A percentile compares a stretch with the other conserved stretches of the same genome.
phyloP scores from a whole-genome alignment of 192 early-diverging fungal species.

The Coemansia sp. region DNA sequence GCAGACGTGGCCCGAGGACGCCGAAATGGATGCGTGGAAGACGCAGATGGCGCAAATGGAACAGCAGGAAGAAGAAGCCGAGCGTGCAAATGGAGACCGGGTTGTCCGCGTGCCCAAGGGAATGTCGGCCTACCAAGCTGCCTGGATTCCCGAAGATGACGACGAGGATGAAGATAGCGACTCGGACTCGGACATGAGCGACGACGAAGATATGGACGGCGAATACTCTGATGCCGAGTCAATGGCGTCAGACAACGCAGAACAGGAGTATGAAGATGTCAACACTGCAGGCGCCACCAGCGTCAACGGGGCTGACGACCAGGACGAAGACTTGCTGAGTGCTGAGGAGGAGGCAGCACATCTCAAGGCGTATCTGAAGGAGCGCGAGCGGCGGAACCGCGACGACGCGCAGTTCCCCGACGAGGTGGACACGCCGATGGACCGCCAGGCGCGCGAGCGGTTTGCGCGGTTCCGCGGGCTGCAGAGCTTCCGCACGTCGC shows the following conservation, averaged over 20 bases:
- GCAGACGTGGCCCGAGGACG: conserved; percentile 98
- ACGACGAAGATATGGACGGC: conserved; percentile 13
- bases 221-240: conserved; percentile 28
- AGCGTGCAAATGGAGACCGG: conserved; percentile 13
- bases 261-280: conserved; percentile 3
- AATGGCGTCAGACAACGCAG: conserved; percentile 5
- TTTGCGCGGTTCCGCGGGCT: conserved; percentile 96
- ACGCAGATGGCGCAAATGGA: conserved; percentile 50
- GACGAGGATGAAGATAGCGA: conserved; percentile 58
- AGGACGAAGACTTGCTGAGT: conserved; percentile 16
- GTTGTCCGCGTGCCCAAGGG: conserved; percentile 88
- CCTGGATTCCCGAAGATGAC: conserved; percentile 88
- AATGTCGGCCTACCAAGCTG: conserved; percentile 95
- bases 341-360: conserved; percentile 47
- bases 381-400: conserved; percentile 56
- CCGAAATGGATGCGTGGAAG: conserved; percentile 85
- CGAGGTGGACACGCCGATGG: conserved; percentile 93
- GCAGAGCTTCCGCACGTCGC: conserved; percentile 89
- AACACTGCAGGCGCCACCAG: background rate
- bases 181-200: conserved; percentile 14
- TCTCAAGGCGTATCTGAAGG: conserved; percentile 56
- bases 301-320: background rate
- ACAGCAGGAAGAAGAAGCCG: conserved; percentile 22
- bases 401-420: conserved; percentile 92
- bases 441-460: conserved; percentile 76